phyloP scores from a whole-genome alignment of 2,329 filamentous ascomycete species.

The Fusarium kyushuense region DNA sequence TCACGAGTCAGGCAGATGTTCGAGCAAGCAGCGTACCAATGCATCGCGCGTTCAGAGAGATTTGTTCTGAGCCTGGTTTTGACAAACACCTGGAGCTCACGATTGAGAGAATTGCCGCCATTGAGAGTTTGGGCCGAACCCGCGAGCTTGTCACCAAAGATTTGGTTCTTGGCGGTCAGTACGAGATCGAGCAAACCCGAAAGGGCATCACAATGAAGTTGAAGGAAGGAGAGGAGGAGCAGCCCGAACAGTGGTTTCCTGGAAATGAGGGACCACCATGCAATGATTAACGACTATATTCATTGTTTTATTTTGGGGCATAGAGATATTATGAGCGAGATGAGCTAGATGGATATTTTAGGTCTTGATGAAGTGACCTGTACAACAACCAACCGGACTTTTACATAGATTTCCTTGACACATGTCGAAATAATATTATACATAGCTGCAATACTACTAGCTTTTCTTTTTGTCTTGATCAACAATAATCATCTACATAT shows the following conservation, averaged over 20 bases:
- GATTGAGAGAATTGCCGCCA: constrained; percentile 86
- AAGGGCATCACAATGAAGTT: constrained; percentile 59
- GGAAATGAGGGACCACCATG: constrained; percentile 2
- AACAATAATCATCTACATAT: neutral
- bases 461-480: constrained; percentile 32
- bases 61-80: constrained; percentile 82
- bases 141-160: constrained; percentile 96
- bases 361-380: constrained; percentile 33
- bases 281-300: constrained; percentile 14
- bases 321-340: constrained; percentile 7
- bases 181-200: constrained; percentile 67
- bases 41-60: constrained; percentile 90
- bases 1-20: constrained; percentile 87
- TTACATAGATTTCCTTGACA: constrained; percentile 41
- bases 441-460: constrained; percentile 20
- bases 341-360: constrained; percentile 20
- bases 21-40: constrained; percentile 95
- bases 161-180: constrained; percentile 85
- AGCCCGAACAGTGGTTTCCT: constrained; percentile 1
- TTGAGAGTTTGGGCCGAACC: constrained; percentile 93
- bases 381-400: constrained; percentile 35
- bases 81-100: constrained; percentile 85
- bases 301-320: neutral
- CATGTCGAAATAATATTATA: constrained; percentile 36
- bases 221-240: constrained; percentile 54